These are phyloP conservation scores for Botrytis squamosa DNA, from an alignment of 2,329 filamentous ascomycete species.

Conservation along the genomic window DNA sequence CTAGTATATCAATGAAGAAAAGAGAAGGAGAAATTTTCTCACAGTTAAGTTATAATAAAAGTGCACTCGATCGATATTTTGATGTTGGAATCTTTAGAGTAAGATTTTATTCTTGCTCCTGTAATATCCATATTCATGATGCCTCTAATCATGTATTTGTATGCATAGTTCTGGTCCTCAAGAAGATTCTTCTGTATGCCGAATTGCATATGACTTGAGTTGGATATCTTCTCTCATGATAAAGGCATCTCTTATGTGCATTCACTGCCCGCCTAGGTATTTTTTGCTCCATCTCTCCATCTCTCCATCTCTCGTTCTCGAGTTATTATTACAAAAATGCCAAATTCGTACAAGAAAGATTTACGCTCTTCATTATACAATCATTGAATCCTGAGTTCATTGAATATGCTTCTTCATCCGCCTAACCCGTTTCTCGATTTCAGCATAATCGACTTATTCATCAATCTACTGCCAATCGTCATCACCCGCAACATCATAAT, in stretches of 20 bases:
- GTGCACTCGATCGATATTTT: not conserved
- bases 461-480: slow-evolving; percentile 37
- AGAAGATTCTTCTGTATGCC: not conserved
- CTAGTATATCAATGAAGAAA: not conserved
- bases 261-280: not conserved
- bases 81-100: not conserved
- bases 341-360: slow-evolving; percentile 1
- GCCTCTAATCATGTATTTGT: not conserved
- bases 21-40: not conserved
- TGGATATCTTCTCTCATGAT: not conserved
- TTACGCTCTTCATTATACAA: not conserved
- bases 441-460: not conserved
- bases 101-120: not conserved
- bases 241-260: not conserved
- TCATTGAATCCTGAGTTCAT: not conserved
- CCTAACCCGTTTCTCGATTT: not conserved
- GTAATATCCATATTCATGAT: not conserved
- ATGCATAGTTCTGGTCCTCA: not conserved
- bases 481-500: slow-evolving; percentile 46
- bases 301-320: no score
- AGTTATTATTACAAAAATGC: slow-evolving; percentile 16
- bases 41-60: not conserved
- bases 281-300: not conserved
- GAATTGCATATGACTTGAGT: not conserved
- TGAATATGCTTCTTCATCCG: not conserved